A percentile compares a stretch with the other conserved stretches of the same genome.
These are phyloP conservation scores for Eucalyptus decipiens DNA, from an alignment of 345 rosid species.

Conservation along the genomic window DNA sequence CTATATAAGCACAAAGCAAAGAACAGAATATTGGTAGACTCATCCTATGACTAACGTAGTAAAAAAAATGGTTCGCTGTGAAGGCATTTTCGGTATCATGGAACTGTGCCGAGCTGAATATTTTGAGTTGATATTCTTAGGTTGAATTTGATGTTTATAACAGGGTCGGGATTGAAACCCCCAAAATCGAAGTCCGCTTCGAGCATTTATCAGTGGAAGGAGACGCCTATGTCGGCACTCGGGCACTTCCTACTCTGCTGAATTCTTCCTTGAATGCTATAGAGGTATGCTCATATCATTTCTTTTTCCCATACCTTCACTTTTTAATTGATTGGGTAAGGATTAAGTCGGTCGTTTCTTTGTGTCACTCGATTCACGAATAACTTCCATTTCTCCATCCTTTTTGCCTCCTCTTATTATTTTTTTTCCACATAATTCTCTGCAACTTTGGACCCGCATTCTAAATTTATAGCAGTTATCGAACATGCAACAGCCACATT, in stretches of 20 bases:
- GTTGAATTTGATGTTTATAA: background rate
- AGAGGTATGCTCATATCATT: constrained; percentile 12
- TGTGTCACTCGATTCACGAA: background rate
- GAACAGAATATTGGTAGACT: background rate
- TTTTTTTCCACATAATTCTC: background rate
- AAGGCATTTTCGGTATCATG: background rate
- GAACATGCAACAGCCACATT: background rate
- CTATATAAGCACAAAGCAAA: background rate
- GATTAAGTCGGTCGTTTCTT: background rate
- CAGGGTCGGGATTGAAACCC: constrained; percentile 45
- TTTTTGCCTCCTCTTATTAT: background rate
- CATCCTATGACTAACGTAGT: background rate
- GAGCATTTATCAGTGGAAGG: constrained; percentile 34
- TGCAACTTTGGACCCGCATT: background rate
- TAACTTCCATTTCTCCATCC: background rate
- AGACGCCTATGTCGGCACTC: constrained; percentile 44
- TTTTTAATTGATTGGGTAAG: background rate
- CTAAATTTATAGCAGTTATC: background rate
- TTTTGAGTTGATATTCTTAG: background rate
- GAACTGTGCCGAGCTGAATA: background rate
- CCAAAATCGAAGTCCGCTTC: constrained; percentile 37
- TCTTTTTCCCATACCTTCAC: background rate
- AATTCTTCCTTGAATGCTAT: constrained; percentile 24
- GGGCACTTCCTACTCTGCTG: constrained; percentile 40
- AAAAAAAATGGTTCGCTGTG: background rate